These are phyloP conservation scores for Pachysandra terminalis DNA, from an alignment of 164 flowering plant species.

Conservation along the genomic window DNA sequence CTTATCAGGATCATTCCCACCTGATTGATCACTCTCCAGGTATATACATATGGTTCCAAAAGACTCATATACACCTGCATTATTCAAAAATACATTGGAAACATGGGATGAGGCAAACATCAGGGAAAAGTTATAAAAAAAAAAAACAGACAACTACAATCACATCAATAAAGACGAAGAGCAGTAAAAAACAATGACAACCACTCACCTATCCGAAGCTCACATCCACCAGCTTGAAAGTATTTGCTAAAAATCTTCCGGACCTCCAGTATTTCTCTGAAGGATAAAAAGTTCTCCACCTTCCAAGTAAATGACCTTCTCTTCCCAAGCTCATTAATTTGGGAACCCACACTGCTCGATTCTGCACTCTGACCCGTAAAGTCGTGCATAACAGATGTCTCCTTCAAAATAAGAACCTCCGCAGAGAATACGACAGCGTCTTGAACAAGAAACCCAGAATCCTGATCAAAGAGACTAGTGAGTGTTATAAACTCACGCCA, in stretches of 20 bases:
- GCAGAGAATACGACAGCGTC: constrained; percentile 93
- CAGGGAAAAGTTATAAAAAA: constrained; percentile 3
- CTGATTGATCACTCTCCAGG: constrained; percentile 94
- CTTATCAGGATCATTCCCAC: constrained; percentile 85
- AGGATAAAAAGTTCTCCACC: constrained; percentile 93
- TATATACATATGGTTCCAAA: constrained; percentile 97
- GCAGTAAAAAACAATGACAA: constrained; percentile 6
- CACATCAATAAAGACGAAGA: neutral
- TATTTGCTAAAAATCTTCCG: constrained; percentile 96
- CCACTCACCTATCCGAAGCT: constrained; percentile 91
- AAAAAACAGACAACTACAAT: constrained; percentile 9
- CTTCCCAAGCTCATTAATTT: no score
- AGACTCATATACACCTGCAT: constrained; percentile 87
- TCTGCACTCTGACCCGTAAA: no score
- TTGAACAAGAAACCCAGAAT: constrained; percentile 91
- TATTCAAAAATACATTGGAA: constrained; percentile 2
- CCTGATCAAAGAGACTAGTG: constrained; percentile 96
- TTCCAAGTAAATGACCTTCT: constrained; percentile 90
- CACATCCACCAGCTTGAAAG: constrained; percentile 99
- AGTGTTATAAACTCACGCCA: constrained; percentile 99
- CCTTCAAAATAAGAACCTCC: constrained; percentile 96
- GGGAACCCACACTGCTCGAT: no score
- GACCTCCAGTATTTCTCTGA: constrained; percentile 96
- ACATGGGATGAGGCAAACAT: neutral
- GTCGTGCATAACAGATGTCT: constrained; percentile 65